Percentiles rank a stretch among this genome's conserved stretches.
Conservation (phyloP, 2,329 filamentous ascomycete genomes). For the Pseudogymnoascus sp. region DNA sequence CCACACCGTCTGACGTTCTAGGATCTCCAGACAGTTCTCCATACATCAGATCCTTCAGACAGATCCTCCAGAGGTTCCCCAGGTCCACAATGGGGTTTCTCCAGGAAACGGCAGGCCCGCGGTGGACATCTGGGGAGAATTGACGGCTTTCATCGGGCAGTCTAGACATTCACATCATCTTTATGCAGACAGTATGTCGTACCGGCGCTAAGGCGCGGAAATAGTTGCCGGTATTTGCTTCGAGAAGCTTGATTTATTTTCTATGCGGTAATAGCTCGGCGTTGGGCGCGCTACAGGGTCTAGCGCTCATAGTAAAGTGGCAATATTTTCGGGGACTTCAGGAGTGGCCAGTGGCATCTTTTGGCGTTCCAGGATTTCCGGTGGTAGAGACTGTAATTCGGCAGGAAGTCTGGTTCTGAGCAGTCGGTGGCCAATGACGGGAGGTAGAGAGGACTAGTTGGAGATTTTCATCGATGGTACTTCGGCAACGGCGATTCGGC, state of each 20-base stretch:
- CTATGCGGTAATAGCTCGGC: constrained; percentile 1
- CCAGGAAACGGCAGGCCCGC: constrained; percentile 3
- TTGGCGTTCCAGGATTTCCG: not conserved
- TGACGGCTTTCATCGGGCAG: not conserved
- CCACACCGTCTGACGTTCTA: not conserved
- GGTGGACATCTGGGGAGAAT: not conserved
- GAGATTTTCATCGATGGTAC: not conserved
- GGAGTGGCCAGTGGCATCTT: not conserved
- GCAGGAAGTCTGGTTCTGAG: not conserved
- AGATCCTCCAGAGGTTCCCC: not conserved
- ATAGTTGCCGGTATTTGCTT: not conserved
- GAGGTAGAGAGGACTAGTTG: not conserved
- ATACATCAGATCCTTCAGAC: not conserved
- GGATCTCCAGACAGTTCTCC: not conserved
- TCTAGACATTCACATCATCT: not conserved
- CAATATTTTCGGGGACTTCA: not conserved
- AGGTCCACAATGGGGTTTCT: constrained; percentile 3
- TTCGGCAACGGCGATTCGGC: constrained; percentile 1
- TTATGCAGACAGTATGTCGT: not conserved
- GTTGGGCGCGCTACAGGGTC: not conserved
- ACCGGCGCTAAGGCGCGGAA: not conserved
- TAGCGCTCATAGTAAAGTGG: not conserved
- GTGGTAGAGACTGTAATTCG: not conserved
- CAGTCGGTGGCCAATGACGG: not conserved
- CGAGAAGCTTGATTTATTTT: not conserved